Evolutionary conservation across 495 filamentous ascomycete species (phyloP).

Genomic region (Hypoxylon trugodes): DNA sequence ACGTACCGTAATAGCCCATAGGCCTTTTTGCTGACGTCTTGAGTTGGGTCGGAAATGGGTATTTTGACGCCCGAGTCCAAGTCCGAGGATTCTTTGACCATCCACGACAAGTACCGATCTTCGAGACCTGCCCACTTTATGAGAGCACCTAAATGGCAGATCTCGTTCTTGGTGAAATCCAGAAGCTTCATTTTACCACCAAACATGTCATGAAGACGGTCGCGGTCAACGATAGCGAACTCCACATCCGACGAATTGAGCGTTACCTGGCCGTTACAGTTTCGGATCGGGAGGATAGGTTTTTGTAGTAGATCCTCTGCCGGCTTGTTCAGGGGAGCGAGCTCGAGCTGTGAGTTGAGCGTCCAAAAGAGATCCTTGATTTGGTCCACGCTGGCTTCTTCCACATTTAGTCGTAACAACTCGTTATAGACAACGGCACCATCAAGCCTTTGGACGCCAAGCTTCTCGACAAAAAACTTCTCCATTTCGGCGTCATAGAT

Average conservation of each 20-base stretch:
- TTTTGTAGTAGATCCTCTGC: constrained; percentile 16
- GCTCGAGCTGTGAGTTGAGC: constrained; percentile 46
- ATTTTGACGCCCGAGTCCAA: constrained; percentile 24
- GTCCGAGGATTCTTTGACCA: constrained; percentile 48
- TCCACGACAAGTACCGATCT: constrained; percentile 47
- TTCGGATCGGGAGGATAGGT: constrained; percentile 44
- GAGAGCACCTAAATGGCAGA: constrained; percentile 46
- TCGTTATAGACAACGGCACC: constrained; percentile 48
- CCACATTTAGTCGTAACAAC: constrained; percentile 33
- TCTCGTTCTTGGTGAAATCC: constrained; percentile 50
- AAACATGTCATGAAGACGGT: constrained; percentile 43
- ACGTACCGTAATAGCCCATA: constrained; percentile 51
- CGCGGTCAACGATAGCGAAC: constrained; percentile 52
- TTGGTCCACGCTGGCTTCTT: constrained; percentile 27
- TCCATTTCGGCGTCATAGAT: constrained; percentile 45
- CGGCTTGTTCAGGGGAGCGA: background rate
- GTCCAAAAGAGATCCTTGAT: constrained; percentile 49
- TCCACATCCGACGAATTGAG: constrained; percentile 16
- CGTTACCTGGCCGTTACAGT: constrained; percentile 22
- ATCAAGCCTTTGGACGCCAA: constrained; percentile 46
- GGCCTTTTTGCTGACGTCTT: constrained; percentile 45
- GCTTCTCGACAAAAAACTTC: constrained; percentile 47
- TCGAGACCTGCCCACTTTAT: constrained; percentile 46
- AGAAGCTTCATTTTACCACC: constrained; percentile 42
- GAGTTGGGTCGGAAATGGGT: constrained; percentile 33